phyloP scores from a whole-genome alignment of 2,329 filamentous ascomycete species.

The Trichophyton equinum region DNA sequence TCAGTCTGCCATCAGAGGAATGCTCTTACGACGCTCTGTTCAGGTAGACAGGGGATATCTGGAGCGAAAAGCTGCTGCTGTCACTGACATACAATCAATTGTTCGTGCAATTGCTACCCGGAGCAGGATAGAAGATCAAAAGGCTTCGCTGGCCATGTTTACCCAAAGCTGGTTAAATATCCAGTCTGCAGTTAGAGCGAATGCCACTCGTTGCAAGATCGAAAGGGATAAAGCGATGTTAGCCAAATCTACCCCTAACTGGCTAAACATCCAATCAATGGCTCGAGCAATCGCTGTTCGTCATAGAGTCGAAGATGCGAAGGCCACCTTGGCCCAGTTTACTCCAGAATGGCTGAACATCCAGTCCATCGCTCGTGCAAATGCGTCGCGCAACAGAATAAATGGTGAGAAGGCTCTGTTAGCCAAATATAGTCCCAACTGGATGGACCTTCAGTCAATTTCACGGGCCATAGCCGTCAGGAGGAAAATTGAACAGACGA shows the following conservation, averaged over 20 bases:
- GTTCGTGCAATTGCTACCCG: slow-evolving; percentile 23
- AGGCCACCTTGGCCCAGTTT: neutral
- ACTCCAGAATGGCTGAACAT: slow-evolving; percentile 26
- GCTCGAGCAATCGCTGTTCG: neutral
- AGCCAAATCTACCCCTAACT: slow-evolving; percentile 23
- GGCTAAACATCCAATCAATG: neutral
- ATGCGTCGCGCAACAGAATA: slow-evolving; percentile 19
- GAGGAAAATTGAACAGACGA: slow-evolving; percentile 18
- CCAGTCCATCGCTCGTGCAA: slow-evolving; percentile 36
- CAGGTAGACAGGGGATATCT: slow-evolving; percentile 13
- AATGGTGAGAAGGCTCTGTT: slow-evolving; percentile 5
- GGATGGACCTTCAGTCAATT: slow-evolving; percentile 36
- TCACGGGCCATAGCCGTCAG: slow-evolving; percentile 29
- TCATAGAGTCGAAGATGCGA: neutral
- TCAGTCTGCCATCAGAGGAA: slow-evolving; percentile 45
- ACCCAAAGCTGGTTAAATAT: slow-evolving; percentile 16
- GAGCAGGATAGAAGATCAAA: slow-evolving; percentile 28
- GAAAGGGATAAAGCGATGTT: slow-evolving; percentile 26
- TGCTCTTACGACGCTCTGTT: slow-evolving; percentile 11
- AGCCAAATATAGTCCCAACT: neutral
- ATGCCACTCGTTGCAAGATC: slow-evolving; percentile 18
- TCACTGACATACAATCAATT: slow-evolving; percentile 24
- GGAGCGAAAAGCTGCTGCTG: slow-evolving; percentile 17
- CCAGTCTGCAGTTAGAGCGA: slow-evolving; percentile 18
- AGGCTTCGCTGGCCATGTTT: slow-evolving; percentile 31